Evolutionary conservation across 2,329 filamentous ascomycete species (phyloP).

Genomic region (Ophiocordyceps sinensis): DNA sequence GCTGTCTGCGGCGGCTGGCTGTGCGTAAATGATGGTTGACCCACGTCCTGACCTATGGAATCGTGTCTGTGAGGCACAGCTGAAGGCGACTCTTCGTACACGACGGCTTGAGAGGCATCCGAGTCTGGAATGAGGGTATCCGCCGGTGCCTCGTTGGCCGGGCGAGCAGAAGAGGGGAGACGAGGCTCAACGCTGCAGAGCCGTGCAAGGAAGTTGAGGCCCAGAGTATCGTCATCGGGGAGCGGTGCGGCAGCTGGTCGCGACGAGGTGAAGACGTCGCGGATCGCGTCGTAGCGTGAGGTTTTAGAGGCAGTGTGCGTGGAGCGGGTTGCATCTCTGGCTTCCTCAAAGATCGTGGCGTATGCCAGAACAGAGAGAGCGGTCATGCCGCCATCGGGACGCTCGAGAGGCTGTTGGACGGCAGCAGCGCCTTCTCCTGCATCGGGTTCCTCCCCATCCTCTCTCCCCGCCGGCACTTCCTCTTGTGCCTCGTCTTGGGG

Average conservation of each 20-base stretch:
- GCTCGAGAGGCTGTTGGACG: not conserved
- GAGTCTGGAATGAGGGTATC: not conserved
- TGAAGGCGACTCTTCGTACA: not conserved
- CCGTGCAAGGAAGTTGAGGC: conserved; percentile 19
- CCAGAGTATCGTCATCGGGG: conserved; percentile 9
- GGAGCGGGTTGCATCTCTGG: conserved; percentile 12
- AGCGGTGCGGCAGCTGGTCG: conserved; percentile 15
- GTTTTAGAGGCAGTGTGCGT: conserved; percentile 14
- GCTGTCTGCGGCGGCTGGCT: conserved; percentile 6
- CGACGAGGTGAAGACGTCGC: conserved; percentile 25
- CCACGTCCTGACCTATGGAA: not conserved
- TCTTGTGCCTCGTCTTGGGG: too few relatives aligned
- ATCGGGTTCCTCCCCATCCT: conserved; percentile 11
- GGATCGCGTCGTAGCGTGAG: conserved; percentile 22
- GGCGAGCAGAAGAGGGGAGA: conserved; percentile 7
- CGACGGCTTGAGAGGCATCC: not conserved
- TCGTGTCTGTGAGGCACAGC: not conserved
- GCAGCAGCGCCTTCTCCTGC: not conserved
- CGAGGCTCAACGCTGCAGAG: conserved; percentile 18
- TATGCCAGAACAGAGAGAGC: conserved; percentile 16
- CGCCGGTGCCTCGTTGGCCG: conserved; percentile 9
- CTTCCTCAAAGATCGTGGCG: conserved; percentile 16
- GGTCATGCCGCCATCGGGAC: conserved; percentile 8
- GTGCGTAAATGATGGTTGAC: not conserved
- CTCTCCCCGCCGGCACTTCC: conserved; percentile 6